Evolutionary conservation across 2,329 filamentous ascomycete species (phyloP), one percentile per base, ranked within the genome.

Genomic region (Eutypa lata): DNA sequence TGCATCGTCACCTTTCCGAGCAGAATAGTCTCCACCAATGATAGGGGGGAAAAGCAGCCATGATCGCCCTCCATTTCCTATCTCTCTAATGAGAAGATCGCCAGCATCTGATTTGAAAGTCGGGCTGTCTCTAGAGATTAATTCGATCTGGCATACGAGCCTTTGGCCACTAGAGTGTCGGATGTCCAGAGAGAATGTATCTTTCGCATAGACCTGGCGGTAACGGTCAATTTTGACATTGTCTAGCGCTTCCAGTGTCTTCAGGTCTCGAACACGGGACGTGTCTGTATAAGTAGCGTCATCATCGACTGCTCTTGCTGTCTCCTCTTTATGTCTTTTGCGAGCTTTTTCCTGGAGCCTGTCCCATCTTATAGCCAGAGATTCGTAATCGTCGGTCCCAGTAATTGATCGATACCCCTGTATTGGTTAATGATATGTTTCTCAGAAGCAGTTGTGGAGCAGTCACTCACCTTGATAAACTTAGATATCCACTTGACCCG

Each of bases 11-110:
- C 91, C 91, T 54, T 80, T 84, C 38, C 93, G 86, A 48, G 91
- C 90, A 13, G 94, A 97, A 19, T 96, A 80, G 55, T 83, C 80
- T 35, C 80, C 77, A 57, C 84, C 79, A 18, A 86, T 79, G n/a
- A 97, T 79, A 1, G 94, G 93, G n/a, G 92, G 89, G 64, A 99
- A 96, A 0, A 99, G 79, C 4, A 99, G 80, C 85, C 91, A 97
- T 26, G 78, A 76, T 50, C 85, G 83, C 14, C 88, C 85, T 6
- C 81, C 80, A 49, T 83, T 81, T 44, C 91, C 91, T n/a, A 91
- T 84, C 70, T 97, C 92, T 60, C 93, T 92, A 52, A 99, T 88
- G 21, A 99, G 81, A n/a, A 99, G 69, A 68, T 99, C 94, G 7
- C 93, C 91, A 47, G 82, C 76, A 57, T 87, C 82, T 3, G 82